Evolutionary conservation across 208 protist species (phyloP).

Genomic region (Trypanosoma vivax): DNA sequence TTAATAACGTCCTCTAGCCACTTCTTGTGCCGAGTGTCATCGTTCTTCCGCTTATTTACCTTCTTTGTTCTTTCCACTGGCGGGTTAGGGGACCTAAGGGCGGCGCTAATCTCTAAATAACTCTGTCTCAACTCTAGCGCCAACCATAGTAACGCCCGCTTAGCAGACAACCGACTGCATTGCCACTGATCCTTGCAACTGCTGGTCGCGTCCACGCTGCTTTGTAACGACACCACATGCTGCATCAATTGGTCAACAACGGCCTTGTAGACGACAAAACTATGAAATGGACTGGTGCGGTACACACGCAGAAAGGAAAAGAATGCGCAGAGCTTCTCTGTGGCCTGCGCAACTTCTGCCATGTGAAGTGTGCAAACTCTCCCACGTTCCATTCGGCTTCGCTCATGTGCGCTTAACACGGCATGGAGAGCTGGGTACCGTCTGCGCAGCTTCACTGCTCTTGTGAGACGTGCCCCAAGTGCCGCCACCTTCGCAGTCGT

Average conservation of each 20-base stretch:
- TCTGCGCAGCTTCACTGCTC: constrained; percentile 5
- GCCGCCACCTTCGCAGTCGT: constrained; percentile 1
- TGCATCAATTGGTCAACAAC: constrained; percentile 11
- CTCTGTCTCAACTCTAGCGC: constrained; percentile 8
- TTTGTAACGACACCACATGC: background rate
- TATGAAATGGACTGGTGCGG: constrained; percentile 15
- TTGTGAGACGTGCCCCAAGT: constrained; percentile 3
- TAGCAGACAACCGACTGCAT: too few species aligned
- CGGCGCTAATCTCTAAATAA: constrained; percentile 4
- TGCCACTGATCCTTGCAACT: background rate
- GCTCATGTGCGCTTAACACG: background rate
- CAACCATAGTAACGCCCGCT: constrained; percentile 8
- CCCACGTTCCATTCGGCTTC: background rate
- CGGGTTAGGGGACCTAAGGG: background rate
- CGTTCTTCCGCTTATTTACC: background rate
- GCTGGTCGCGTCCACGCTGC: background rate
- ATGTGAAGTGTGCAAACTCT: constrained; percentile 1
- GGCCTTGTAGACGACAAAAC: constrained; percentile 2
- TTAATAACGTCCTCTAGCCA: constrained; percentile 15
- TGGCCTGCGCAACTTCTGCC: constrained; percentile 1
- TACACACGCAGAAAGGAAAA: constrained; percentile 21
- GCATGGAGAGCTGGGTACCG: constrained; percentile 12
- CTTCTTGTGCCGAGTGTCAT: constrained; percentile 5
- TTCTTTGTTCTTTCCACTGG: background rate
- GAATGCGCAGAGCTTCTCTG: constrained; percentile 8